Evolutionary conservation across 2,329 filamentous ascomycete species (phyloP).

Genomic region (Fusarium palustre): DNA sequence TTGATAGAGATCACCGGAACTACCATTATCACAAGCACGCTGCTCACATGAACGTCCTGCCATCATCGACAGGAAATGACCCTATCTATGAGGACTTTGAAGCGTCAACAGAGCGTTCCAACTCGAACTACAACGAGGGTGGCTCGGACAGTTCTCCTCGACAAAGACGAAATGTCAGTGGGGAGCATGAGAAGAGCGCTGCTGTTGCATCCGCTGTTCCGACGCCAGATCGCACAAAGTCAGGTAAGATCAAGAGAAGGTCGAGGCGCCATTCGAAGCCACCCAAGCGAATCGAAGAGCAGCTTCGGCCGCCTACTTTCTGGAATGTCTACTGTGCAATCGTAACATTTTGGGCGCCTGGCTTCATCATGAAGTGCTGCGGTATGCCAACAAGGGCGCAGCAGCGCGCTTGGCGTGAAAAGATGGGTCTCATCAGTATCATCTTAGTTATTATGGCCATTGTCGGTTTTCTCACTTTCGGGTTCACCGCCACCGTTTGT

Average conservation of each 20-base stretch:
- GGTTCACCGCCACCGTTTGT: constrained; percentile 92
- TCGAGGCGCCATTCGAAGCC: constrained; percentile 59
- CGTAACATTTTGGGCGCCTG: constrained; percentile 93
- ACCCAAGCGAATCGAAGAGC: constrained; percentile 67
- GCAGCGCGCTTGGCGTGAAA: constrained; percentile 94
- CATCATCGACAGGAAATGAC: constrained; percentile 93
- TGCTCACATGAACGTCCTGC: constrained; percentile 88
- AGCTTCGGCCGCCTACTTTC: constrained; percentile 81
- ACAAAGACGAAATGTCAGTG: constrained; percentile 51
- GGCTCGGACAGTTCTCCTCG: constrained; percentile 60
- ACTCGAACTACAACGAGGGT: constrained; percentile 59
- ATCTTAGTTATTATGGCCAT: constrained; percentile 88
- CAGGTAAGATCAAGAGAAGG: constrained; percentile 74
- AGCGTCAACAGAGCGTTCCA: constrained; percentile 68
- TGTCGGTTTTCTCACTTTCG: constrained; percentile 96
- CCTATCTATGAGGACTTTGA: constrained; percentile 84
- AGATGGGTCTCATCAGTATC: constrained; percentile 95
- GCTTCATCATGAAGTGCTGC: constrained; percentile 85
- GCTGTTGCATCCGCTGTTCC: constrained; percentile 50
- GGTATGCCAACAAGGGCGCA: constrained; percentile 88
- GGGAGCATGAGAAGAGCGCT: constrained; percentile 51
- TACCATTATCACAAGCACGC: constrained; percentile 97
- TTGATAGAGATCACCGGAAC: constrained; percentile 89
- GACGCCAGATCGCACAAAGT: constrained; percentile 55
- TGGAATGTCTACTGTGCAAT: constrained; percentile 97